Evolutionary conservation across 345 rosid species (phyloP).

Genomic region (Camelina laxa): DNA sequence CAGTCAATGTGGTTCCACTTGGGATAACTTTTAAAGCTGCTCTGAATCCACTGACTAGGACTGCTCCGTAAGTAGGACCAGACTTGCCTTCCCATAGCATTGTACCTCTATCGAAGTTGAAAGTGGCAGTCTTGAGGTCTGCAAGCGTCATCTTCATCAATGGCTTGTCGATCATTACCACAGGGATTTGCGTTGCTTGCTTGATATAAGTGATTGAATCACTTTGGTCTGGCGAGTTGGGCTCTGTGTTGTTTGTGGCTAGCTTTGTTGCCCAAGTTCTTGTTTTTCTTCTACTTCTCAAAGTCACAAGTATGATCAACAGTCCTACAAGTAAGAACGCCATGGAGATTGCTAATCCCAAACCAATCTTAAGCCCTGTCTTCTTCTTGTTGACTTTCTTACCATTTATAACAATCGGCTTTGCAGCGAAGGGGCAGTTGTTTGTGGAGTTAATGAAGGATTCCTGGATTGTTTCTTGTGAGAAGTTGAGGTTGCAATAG

Average conservation of each 20-base stretch:
- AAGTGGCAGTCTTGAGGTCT: conserved; percentile 82
- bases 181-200: conserved; percentile 41
- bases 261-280: conserved; percentile 77
- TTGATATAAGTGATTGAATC: conserved; percentile 73
- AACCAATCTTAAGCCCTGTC: conserved; percentile 63
- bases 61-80: conserved; percentile 87
- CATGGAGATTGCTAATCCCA: conserved; percentile 69
- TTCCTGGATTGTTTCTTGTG: conserved; percentile 52
- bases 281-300: conserved; percentile 67
- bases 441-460: conserved; percentile 66
- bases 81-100: conserved; percentile 86
- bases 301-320: conserved; percentile 59
- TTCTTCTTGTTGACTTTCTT: conserved; percentile 49
- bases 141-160: conserved; percentile 78
- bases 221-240: conserved; percentile 64
- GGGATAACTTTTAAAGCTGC: conserved; percentile 87
- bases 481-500: conserved; percentile 62
- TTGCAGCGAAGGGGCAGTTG: conserved; percentile 87
- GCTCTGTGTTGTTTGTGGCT: conserved; percentile 51
- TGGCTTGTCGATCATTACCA: conserved; percentile 88
- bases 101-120: conserved; percentile 74
- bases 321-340: conserved; percentile 65
- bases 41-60: conserved; percentile 79
- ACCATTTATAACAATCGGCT: conserved; percentile 57
- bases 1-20: conserved; percentile 74